A percentile compares a stretch with the other conserved stretches of the same genome.
Conservation (phyloP, 2,329 filamentous ascomycete genomes). For the Colletotrichum tropicale region DNA sequence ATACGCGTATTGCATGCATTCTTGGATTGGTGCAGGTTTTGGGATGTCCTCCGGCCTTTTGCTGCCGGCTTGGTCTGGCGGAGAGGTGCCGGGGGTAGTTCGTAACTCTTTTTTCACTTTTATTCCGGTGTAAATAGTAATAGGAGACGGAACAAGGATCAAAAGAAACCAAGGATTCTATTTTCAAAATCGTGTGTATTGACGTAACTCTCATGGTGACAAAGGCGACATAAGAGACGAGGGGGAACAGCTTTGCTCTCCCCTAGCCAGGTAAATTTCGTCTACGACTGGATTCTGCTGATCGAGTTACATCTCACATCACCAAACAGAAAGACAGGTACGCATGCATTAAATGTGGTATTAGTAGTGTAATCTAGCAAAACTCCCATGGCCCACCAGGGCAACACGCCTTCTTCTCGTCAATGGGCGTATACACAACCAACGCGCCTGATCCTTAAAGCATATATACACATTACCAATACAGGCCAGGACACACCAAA, state of each 20-base stretch:
- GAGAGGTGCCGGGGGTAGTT: not conserved
- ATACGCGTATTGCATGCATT: not conserved
- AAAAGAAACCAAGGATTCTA: not conserved
- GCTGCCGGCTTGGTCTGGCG: not conserved
- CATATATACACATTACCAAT: not conserved
- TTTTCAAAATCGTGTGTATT: not conserved
- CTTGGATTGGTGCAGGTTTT: not conserved
- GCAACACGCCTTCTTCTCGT: not conserved
- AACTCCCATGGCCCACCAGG: not conserved
- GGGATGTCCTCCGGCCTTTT: not conserved
- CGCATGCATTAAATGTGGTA: not conserved
- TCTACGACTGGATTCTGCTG: not conserved
- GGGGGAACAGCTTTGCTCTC: not conserved
- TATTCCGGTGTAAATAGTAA: not conserved
- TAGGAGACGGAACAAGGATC: not conserved
- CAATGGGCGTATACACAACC: not conserved
- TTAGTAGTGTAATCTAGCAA: not conserved
- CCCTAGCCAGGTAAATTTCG: not conserved
- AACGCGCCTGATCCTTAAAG: not conserved
- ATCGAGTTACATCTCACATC: not conserved
- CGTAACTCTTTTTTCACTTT: not conserved
- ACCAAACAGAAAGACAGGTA: not conserved
- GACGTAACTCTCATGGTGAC: not conserved
- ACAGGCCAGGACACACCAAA: not conserved
- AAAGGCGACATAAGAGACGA: not conserved